A percentile compares a stretch with the other conserved stretches of the same genome.
Conservation (phyloP, 73 alveolate species). For the Urostyla sp. region DNA sequence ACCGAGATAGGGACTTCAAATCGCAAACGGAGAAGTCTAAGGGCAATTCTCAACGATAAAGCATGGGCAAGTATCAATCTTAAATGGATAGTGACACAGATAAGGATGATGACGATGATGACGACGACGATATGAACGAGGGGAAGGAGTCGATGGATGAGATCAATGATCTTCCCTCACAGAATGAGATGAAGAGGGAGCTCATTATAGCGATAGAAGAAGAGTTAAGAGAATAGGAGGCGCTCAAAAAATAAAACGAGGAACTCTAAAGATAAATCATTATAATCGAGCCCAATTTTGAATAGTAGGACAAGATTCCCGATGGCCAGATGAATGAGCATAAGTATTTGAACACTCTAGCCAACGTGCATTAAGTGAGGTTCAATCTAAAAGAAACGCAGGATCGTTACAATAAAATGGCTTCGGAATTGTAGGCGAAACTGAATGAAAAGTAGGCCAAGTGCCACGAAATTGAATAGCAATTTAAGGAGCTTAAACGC, state of each 20-base stretch:
- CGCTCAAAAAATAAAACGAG: conserved; percentile 73
- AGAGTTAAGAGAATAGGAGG: conserved; percentile 80
- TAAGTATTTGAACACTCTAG: conserved; percentile 91
- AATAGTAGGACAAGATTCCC: conserved; percentile 67
- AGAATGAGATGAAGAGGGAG: conserved; percentile 85
- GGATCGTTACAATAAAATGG: conserved; percentile 90
- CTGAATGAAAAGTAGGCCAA: conserved; percentile 90
- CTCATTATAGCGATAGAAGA: conserved; percentile 86
- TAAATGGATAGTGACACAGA: conserved; percentile 9
- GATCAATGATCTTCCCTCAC: conserved; percentile 58
- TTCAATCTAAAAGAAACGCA: conserved; percentile 91
- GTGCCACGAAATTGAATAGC: conserved; percentile 94
- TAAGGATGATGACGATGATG: conserved; percentile 55
- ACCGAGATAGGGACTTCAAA: conserved; percentile 13
- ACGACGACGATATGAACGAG: conserved; percentile 37
- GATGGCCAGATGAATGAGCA: conserved; percentile 89
- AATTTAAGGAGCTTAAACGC: conserved; percentile 93
- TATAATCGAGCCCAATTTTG: conserved; percentile 70
- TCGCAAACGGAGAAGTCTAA: conserved; percentile 39
- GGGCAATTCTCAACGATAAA: conserved; percentile 49
- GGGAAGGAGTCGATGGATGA: conserved; percentile 70
- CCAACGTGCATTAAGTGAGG: conserved; percentile 92
- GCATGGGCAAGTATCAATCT: conserved; percentile 58
- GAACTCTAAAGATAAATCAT: conserved; percentile 83
- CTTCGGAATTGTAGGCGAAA: conserved; percentile 84